Percentiles rank a stretch among this genome's conserved stretches.
Conservation (phyloP, 176 grass and related monocot genomes). For the Eremochloa ophiuroides region DNA sequence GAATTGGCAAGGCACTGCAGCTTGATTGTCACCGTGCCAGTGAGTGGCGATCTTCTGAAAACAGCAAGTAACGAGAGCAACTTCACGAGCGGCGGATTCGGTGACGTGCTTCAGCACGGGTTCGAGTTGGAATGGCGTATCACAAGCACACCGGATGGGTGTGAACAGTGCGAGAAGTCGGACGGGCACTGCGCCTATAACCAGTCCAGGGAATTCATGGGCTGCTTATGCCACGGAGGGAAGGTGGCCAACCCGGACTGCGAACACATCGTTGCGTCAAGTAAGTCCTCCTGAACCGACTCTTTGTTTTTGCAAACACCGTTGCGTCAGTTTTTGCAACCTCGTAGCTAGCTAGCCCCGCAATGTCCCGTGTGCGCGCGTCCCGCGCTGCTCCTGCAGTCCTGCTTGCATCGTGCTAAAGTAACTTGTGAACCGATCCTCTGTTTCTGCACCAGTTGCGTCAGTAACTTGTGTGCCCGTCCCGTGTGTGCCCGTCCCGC, state of each 20-base stretch:
- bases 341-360: no score
- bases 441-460: not conserved
- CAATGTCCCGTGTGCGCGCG: no score
- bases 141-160: accelerated
- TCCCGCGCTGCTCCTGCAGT: no score
- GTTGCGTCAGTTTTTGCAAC: no score
- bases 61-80: accelerated
- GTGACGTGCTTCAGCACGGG: not conserved
- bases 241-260: not conserved
- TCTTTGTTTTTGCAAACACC: no score
- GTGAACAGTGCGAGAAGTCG: not conserved
- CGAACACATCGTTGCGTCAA: not conserved
- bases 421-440: no score
- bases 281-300: not conserved
- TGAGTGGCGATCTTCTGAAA: accelerated
- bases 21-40: accelerated
- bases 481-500: no score
- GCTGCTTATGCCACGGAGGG: slow-evolving; percentile 35
- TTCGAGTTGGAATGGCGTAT: slow-evolving; percentile 41
- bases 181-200: not conserved
- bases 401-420: no score
- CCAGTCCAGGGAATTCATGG: not conserved
- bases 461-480: not conserved
- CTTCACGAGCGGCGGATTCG: not conserved
- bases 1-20: not conserved